phyloP scores from a whole-genome alignment of 2,329 filamentous ascomycete species.

The Fusarium nelsonii region DNA sequence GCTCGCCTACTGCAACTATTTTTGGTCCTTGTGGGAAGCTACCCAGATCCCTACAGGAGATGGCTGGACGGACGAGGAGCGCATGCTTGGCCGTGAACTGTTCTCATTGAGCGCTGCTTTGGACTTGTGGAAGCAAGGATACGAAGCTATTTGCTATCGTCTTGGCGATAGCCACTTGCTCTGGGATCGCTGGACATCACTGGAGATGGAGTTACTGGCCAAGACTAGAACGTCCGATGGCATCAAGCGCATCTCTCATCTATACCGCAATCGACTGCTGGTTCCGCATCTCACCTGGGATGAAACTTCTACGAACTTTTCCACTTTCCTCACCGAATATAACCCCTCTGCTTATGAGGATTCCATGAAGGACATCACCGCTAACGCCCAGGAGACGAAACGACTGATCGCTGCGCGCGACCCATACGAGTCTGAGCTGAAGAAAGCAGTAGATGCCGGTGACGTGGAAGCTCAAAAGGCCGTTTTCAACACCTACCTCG shows the following conservation, averaged over 20 bases:
- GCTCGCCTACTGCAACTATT: slow-evolving; percentile 82
- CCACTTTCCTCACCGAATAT: slow-evolving; percentile 78
- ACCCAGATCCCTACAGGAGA: slow-evolving; percentile 66
- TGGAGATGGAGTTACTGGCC: slow-evolving; percentile 76
- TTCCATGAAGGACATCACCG: slow-evolving; percentile 77
- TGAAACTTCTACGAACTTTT: slow-evolving; percentile 79
- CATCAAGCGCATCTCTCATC: slow-evolving; percentile 73
- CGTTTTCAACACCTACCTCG: slow-evolving; percentile 76
- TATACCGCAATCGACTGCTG: slow-evolving; percentile 77
- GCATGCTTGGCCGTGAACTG: slow-evolving; percentile 74
- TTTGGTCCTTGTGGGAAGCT: slow-evolving; percentile 76
- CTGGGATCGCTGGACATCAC: slow-evolving; percentile 82
- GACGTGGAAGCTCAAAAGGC: slow-evolving; percentile 67
- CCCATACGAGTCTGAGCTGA: slow-evolving; percentile 74
- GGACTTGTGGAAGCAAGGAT: slow-evolving; percentile 77
- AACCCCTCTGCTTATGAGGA: slow-evolving; percentile 78
- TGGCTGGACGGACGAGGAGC: slow-evolving; percentile 75
- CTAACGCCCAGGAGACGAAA: slow-evolving; percentile 73
- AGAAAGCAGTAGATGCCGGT: slow-evolving; percentile 66
- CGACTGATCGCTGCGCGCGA: slow-evolving; percentile 72
- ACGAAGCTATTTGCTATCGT: slow-evolving; percentile 78
- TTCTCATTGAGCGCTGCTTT: slow-evolving; percentile 77
- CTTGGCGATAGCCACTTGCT: slow-evolving; percentile 81
- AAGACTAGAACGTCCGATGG: slow-evolving; percentile 66
- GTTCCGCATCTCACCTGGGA: slow-evolving; percentile 82